A percentile compares a stretch with the other conserved stretches of the same genome.
Conservation (phyloP, 306 rosid species). For the Corylus heterophylla region DNA sequence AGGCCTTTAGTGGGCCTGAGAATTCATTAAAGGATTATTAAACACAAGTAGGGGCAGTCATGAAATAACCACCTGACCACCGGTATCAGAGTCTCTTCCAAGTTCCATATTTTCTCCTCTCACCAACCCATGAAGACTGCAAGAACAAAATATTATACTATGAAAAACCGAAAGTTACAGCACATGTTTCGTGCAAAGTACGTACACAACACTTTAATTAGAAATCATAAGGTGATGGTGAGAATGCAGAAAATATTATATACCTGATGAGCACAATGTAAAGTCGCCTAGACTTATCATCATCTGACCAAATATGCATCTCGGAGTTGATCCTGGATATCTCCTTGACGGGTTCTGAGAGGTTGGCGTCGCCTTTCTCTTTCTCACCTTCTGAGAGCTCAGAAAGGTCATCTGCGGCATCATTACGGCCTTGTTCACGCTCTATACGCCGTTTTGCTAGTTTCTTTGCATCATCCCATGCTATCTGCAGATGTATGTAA, state of each 20-base stretch:
- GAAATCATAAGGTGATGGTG: background rate
- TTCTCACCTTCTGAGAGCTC: constrained; percentile 82
- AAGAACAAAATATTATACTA: constrained; percentile 5
- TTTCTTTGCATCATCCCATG: constrained; percentile 62
- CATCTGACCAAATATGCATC: constrained; percentile 55
- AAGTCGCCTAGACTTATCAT: constrained; percentile 50
- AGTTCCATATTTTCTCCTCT: constrained; percentile 92
- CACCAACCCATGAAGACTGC: constrained; percentile 73
- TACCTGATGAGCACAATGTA: constrained; percentile 74
- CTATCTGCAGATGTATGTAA: constrained; percentile 40
- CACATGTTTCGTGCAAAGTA: background rate
- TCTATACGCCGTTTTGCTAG: constrained; percentile 49
- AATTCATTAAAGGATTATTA: background rate
- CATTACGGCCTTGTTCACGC: constrained; percentile 67
- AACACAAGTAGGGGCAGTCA: background rate
- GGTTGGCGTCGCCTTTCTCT: constrained; percentile 49
- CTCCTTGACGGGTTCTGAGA: constrained; percentile 38
- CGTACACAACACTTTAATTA: too few species aligned
- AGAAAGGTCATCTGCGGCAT: constrained; percentile 70
- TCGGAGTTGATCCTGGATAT: constrained; percentile 54
- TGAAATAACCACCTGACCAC: constrained; percentile 63
- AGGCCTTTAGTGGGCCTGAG: background rate
- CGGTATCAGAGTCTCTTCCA: constrained; percentile 85
- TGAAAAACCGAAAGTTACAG: background rate
- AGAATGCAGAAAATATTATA: too few species aligned